These are phyloP conservation scores for Neofusicoccum laricinum DNA, from an alignment of 2,329 filamentous ascomycete genomes.

Conservation along the genomic window DNA sequence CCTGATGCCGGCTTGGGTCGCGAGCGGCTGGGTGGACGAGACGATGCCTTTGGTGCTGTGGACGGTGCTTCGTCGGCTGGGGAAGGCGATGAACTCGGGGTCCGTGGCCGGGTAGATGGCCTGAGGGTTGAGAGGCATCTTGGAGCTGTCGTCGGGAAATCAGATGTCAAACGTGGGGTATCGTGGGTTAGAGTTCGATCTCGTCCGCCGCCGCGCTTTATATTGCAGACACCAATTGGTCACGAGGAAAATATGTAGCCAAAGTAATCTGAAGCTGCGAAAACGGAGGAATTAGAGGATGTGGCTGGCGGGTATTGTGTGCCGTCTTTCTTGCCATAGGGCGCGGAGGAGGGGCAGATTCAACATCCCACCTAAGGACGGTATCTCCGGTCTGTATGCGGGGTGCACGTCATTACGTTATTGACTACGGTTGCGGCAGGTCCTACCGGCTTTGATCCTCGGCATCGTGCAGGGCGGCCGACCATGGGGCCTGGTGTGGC, in stretches of 20 bases:
- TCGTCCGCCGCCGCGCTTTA: not conserved
- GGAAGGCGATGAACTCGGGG: conserved; percentile 60
- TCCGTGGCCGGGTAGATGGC: conserved; percentile 48
- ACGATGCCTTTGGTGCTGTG: conserved; percentile 93
- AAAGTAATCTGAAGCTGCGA: not conserved
- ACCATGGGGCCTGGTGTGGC: not conserved
- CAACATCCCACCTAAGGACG: not conserved
- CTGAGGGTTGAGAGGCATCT: conserved; percentile 48
- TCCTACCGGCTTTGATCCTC: not conserved
- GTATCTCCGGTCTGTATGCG: not conserved
- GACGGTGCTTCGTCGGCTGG: conserved; percentile 84
- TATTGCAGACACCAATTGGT: no score
- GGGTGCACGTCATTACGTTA: conserved; percentile 5
- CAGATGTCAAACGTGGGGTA: not conserved
- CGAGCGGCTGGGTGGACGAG: conserved; percentile 83
- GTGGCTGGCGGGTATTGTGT: not conserved
- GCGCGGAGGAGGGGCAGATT: not conserved
- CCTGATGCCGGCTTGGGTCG: conserved; percentile 80
- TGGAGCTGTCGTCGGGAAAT: not conserved
- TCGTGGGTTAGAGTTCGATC: not conserved
- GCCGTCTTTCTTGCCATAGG: not conserved
- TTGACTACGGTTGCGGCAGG: not conserved
- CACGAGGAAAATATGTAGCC: not conserved
- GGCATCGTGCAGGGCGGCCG: not conserved
- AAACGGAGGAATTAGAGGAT: not conserved